Evolutionary conservation across 805 yeast genomes (phyloP), one percentile per base, ranked within the genome.

Genomic region (Kodamaea kaohsiungensis): DNA sequence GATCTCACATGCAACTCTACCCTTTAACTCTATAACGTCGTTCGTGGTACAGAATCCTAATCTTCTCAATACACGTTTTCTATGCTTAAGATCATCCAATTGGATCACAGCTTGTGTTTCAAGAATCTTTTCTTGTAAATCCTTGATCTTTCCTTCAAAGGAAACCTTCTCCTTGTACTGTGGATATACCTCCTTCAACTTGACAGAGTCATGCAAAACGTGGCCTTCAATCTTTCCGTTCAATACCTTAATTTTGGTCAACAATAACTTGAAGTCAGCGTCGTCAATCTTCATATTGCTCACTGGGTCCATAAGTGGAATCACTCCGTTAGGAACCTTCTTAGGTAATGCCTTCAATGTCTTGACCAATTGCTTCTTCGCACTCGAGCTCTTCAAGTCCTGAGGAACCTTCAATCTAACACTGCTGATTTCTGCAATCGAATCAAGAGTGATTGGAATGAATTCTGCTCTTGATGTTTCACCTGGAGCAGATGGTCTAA

Each of bases 1-100:
- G 62, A 93, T 93, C 65, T 93, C 98, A 71, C 98, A 93, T 0
- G 97, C 98, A 53, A 95, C 98, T 68, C 98, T 83, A 53, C 99
- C 99, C 72, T 95, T 95, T 64, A 95, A 79, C 69, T 95, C 98
- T 59, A 95, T 96, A 57, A 95, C 87, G 70, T 95, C 99, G 58
- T 83, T 81, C 52, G 85, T 86, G 2, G 96, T 87, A 42, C 92
- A 87, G 74, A 95, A 95, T 0, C 95, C 98, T 39, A 95, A 80
- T 65, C 97, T 84, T 69, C 98, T 85, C 62, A 95, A 76, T 1
- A 96, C 98, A 64, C 98, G 81, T 70, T 91, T 93, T 64, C 99
- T 87, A 66, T 89, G 90, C 68, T 89, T 91, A 65, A 95, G 79
- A 69, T 95, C 98, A 67, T 95, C 98, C 65, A 95, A 76, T 71